These are phyloP conservation scores for Mimosa pudica DNA, from an alignment of 306 rosid genomes.

Conservation along the genomic window DNA sequence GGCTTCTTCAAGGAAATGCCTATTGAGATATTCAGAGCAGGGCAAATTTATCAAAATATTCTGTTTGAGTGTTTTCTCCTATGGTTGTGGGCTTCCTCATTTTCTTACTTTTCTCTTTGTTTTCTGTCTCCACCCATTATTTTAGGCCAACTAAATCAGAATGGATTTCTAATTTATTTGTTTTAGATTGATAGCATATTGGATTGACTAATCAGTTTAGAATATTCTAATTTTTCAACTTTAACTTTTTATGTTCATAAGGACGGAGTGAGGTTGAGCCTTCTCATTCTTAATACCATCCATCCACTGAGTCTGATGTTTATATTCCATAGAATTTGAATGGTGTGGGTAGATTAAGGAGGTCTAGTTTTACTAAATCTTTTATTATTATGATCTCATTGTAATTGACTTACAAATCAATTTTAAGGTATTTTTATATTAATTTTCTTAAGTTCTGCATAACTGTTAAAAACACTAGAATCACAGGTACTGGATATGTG, in stretches of 20 bases:
- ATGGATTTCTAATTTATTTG: neutral
- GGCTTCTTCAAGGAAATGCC: slow-evolving; percentile 18
- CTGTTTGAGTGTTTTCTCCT: neutral
- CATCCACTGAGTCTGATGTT: neutral
- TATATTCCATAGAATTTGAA: neutral
- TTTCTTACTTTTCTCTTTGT: neutral
- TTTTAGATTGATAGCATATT: neutral
- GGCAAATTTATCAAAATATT: neutral
- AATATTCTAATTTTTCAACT: neutral
- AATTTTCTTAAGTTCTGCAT: neutral
- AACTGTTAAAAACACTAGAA: neutral
- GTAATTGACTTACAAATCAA: neutral
- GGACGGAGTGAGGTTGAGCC: neutral
- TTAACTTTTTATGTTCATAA: neutral
- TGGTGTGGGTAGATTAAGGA: neutral
- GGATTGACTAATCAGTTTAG: neutral
- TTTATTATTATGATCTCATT: neutral
- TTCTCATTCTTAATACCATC: neutral
- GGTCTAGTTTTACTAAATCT: neutral
- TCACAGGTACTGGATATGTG: neutral
- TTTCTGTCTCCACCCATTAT: neutral
- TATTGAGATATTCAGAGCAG: slow-evolving; percentile 1
- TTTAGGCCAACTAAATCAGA: neutral
- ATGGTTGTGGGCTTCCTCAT: neutral
- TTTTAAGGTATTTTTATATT: slow-evolving; percentile 1